A percentile compares a stretch with the other conserved stretches of the same genome.
Conservation (phyloP, 2,329 filamentous ascomycete genomes). For the Neonectria hederae region DNA sequence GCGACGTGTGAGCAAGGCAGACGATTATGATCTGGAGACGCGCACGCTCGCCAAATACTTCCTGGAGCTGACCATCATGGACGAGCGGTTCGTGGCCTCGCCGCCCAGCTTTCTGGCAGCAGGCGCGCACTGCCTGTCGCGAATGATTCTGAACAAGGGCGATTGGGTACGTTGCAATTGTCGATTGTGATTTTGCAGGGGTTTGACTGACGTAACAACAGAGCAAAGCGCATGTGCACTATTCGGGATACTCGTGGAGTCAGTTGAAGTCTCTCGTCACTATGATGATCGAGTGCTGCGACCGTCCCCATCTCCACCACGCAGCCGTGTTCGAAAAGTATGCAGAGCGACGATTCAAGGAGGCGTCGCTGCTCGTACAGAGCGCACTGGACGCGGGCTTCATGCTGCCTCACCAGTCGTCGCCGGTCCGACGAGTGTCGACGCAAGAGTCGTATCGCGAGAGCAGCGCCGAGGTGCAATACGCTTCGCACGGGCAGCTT, state of each 20-base stretch:
- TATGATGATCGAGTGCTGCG: conserved; percentile 88
- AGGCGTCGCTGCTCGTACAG: conserved; percentile 82
- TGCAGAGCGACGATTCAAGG: conserved; percentile 85
- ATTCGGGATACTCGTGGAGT: conserved; percentile 89
- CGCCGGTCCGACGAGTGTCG: conserved; percentile 50
- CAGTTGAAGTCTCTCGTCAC: conserved; percentile 82
- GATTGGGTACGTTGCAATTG: conserved; percentile 77
- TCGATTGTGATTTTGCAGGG: background rate
- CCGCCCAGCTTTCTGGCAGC: conserved; percentile 91
- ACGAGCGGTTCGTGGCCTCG: conserved; percentile 93
- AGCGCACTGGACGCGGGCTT: conserved; percentile 73
- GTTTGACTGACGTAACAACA: conserved; percentile 55
- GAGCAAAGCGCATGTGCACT: conserved; percentile 86
- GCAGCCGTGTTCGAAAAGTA: conserved; percentile 92
- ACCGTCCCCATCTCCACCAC: conserved; percentile 83
- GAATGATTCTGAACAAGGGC: conserved; percentile 89
- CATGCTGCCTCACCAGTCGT: conserved; percentile 53
- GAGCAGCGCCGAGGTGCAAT: conserved; percentile 41
- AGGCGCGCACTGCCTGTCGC: conserved; percentile 90
- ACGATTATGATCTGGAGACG: conserved; percentile 96
- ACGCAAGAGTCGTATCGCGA: conserved; percentile 32
- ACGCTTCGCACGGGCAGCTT: conserved; percentile 40
- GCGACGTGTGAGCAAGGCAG: conserved; percentile 95
- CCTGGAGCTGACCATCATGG: conserved; percentile 95
- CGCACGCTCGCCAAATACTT: conserved; percentile 98